Evolutionary conservation across 805 yeast species (phyloP), one percentile per base, ranked within the genome.

Genomic region (Starmerella gropengiesseri): DNA sequence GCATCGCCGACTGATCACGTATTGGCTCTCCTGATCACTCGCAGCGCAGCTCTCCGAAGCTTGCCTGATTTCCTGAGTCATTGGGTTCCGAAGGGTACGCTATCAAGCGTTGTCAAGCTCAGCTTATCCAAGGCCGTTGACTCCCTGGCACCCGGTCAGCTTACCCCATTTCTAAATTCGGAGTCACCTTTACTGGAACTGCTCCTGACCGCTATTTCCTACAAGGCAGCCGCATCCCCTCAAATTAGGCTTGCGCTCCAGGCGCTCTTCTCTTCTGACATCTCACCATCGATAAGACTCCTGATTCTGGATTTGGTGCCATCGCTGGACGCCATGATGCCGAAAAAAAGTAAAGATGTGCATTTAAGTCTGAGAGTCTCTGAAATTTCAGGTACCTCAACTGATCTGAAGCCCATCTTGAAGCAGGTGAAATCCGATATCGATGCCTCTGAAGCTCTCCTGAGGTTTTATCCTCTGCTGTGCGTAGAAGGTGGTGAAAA

Each of bases 381-480:
- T 4, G 45, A 41, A 37, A 23, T 41, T 18, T 25, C 19, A 5
- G n/a, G 12, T 22, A 9, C 35, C 9, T 2, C 35, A 4, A 16
- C n/a, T 26, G 31, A 34, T 2, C 28, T 27, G 16, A 19, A 28
- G 17, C 27, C 37, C 7, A 37, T 28, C 6, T 16, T 26, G 3
- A 31, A 41, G 32, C 20, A 26, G 3, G 9, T 45, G 8, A 30
- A 32, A 4, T 9, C 29, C 6, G 38, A 19, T 4, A 17, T 19
- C 4, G 32, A 28, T 12, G 23, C 41, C 5, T 31, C 33, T 7
- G n/a, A 6, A n/a, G 18, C 41, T 3, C 22, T 43, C 4, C 13
- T 49, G 27, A 47, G 52, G 19, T 49, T 27, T 19, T 49, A 43
- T 29, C 51, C 52, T 7, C 8, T 48, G 6, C 30, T 49, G 5